Evolutionary conservation across 1,284 basidiomycete genomes (phyloP).

Genomic region (Golubevia pallescens): DNA sequence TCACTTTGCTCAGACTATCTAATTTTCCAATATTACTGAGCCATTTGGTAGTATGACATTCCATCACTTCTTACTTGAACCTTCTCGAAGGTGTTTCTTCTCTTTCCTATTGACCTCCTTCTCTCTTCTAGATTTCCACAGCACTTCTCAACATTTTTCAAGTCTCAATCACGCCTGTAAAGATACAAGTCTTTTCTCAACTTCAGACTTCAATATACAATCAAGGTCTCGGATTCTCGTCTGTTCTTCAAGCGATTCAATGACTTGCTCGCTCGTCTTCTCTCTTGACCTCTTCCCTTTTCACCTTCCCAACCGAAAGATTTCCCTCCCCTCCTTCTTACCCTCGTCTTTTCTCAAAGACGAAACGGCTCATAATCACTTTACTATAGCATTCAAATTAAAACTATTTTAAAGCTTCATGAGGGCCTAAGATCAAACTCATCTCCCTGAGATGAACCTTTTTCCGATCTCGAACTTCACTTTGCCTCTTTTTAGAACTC

Average conservation of each 20-base stretch:
- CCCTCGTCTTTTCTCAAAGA: slow-evolving; percentile 1
- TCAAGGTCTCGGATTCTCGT: slow-evolving; percentile 1
- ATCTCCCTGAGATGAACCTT: background rate
- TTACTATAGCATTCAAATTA: slow-evolving; percentile 15
- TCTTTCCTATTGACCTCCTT: background rate
- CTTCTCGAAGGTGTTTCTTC: no score
- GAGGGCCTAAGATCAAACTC: slow-evolving; percentile 38
- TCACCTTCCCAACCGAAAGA: background rate
- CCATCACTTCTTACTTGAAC: no score
- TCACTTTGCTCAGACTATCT: no score
- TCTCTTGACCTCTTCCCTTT: slow-evolving; percentile 1
- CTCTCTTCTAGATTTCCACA: slow-evolving; percentile 1
- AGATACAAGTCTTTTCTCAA: slow-evolving; percentile 8
- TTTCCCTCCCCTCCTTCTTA: background rate
- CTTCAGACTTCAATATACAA: no score
- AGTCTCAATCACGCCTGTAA: background rate
- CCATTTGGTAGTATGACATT: no score
- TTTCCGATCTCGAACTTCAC: slow-evolving; percentile 29
- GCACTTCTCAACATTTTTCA: background rate
- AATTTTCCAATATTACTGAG: no score
- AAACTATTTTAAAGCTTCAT: slow-evolving; percentile 45
- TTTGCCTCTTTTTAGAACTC: slow-evolving; percentile 20
- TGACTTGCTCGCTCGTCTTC: background rate
- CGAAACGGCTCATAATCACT: slow-evolving; percentile 48
- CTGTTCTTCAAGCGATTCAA: background rate